Evolutionary conservation across 768 basidiomycete species (phyloP).

Genomic region (Tremella mesenterica): DNA sequence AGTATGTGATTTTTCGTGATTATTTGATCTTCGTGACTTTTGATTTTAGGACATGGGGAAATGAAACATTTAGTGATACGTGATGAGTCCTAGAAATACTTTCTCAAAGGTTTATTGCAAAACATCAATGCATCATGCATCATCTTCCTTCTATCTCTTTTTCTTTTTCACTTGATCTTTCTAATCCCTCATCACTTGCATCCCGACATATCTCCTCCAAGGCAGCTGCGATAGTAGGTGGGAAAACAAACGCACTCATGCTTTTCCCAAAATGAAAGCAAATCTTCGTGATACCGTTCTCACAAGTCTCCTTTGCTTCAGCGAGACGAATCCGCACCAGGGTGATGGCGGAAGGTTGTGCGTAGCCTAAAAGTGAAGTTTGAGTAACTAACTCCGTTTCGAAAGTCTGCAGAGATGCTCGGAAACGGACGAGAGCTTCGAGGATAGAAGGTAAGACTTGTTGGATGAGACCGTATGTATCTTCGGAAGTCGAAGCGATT

Average conservation of each 20-base stretch:
- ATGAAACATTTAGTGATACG: no score
- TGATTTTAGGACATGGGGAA: no score
- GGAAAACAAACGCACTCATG: conserved; percentile 35
- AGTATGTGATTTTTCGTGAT: no score
- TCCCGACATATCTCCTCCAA: conserved; percentile 24
- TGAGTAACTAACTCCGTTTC: conserved; percentile 15
- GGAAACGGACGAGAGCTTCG: conserved; percentile 30
- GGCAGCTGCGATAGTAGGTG: conserved; percentile 23
- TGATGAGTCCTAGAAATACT: no score
- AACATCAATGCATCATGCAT: no score
- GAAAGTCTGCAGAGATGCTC: conserved; percentile 18
- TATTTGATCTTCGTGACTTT: no score
- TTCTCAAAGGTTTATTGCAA: no score
- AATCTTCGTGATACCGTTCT: conserved; percentile 21
- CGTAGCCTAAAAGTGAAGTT: conserved; percentile 7
- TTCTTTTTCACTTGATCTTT: no score
- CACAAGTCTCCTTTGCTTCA: conserved; percentile 20
- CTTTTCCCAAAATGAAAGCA: conserved; percentile 30
- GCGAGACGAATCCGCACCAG: background rate
- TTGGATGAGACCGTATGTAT: conserved; percentile 42
- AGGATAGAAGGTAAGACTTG: conserved; percentile 33
- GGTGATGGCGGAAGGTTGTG: background rate
- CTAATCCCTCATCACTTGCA: no score
- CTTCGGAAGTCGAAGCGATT: conserved; percentile 35
- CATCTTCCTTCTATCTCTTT: no score